Evolutionary conservation across 2,329 filamentous ascomycete genomes (phyloP), one percentile per base, ranked within the genome.

Genomic region (Pseudogymnoascus sp.): DNA sequence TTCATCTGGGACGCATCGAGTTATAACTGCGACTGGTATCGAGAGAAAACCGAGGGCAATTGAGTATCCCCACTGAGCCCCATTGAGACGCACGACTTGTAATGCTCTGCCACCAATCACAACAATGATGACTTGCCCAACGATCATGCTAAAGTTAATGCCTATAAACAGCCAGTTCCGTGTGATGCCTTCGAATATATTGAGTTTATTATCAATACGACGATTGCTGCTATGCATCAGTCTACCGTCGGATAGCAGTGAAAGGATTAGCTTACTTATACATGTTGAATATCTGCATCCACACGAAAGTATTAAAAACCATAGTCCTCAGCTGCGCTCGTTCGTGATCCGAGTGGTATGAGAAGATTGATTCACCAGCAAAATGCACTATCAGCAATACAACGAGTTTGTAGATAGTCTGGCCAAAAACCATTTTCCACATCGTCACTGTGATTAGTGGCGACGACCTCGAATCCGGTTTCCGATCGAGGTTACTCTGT

Each of bases 131-230:
- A n/a, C n/a, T n/a, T n/a, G n/a, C n/a, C n/a, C n/a, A n/a, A n/a
- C n/a, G n/a, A n/a, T n/a, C n/a, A n/a, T n/a, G n/a, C n/a, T n/a
- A 67, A 82, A 72, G 77, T 91, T 91, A 75, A 97, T 97, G 40
- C 78, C 83, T 38, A 96, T 84, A 78, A 97, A 97, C 81, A 96
- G 96, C 78, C 83, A 89, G 75, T 97, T 97, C 73, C 84, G 84
- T 28, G 82, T 82, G 65, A 97, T 84, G 62, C 91, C 91, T 73
- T 97, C 93, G 65, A 97, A 93, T 66, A 97, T 92, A 76, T 97
- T 97, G 81, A 96, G 93, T 63, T 87, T 84, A 77, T 97, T 97
- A 75, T 97, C 93, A 63, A 97, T 82, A 10, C 93, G 91, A 65
- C 93, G 91, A 78, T 96, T 96, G 79, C 84, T 88, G 65, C 3